A percentile compares a stretch with the other conserved stretches of the same genome.
Evolutionary conservation across 805 yeast species (phyloP).

Genomic region (Saccharomycopsis babjevae): DNA sequence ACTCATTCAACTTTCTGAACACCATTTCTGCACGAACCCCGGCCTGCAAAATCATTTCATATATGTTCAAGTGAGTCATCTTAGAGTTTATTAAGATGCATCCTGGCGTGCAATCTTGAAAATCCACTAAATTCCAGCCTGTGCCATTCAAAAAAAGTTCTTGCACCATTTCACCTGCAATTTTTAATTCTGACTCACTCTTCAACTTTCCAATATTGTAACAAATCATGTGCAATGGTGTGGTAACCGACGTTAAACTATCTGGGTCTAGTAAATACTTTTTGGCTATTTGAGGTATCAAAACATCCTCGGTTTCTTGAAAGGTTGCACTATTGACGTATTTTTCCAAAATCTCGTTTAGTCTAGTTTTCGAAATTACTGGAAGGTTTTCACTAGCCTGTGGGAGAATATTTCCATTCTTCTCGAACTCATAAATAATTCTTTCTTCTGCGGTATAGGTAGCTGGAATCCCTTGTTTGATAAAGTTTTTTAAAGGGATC

Average conservation of each 20-base stretch:
- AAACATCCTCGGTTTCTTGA: not conserved
- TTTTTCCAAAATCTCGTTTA: not conserved
- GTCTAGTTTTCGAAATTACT: not conserved
- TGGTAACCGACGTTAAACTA: constrained; percentile 43
- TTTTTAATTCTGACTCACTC: not conserved
- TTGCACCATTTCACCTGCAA: constrained; percentile 38
- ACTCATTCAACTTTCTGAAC: constrained; percentile 58
- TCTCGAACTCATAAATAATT: constrained; percentile 39
- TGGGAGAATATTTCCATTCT: not conserved
- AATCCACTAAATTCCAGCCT: constrained; percentile 79
- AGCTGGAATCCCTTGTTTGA: constrained; percentile 65
- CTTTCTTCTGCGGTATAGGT: constrained; percentile 78
- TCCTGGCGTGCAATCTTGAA: constrained; percentile 71
- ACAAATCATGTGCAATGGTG: constrained; percentile 67
- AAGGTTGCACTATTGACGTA: not conserved
- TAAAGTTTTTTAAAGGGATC: constrained; percentile 33
- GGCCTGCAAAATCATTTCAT: constrained; percentile 53
- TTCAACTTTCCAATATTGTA: constrained; percentile 34
- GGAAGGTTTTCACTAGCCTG: not conserved
- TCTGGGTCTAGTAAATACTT: not conserved
- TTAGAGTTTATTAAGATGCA: constrained; percentile 57
- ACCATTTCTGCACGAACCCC: constrained; percentile 86
- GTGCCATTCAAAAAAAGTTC: constrained; percentile 76
- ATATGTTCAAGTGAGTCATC: constrained; percentile 33
- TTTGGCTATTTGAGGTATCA: not conserved